Evolutionary conservation across 768 basidiomycete species (phyloP).

Genomic region (Suillus sp.): DNA sequence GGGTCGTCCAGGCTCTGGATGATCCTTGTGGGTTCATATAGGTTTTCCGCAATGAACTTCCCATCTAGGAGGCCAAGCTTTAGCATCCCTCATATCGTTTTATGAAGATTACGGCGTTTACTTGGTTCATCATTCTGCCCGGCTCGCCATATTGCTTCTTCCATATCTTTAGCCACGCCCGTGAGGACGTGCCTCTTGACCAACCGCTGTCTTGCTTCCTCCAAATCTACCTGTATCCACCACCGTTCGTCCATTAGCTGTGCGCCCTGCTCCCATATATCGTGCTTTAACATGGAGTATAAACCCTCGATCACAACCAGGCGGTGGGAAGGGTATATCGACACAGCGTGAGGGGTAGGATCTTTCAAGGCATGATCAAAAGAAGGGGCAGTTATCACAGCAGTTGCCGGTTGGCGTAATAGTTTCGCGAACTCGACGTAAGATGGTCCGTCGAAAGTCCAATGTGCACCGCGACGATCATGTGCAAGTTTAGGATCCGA

Average conservation of each 20-base stretch:
- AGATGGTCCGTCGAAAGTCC: conserved; percentile 83
- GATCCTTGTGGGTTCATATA: conserved; percentile 41
- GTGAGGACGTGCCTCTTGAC: conserved; percentile 76
- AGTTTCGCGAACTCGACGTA: conserved; percentile 69
- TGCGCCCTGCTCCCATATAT: conserved; percentile 72
- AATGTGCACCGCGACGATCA: conserved; percentile 81
- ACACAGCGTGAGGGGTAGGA: conserved; percentile 61
- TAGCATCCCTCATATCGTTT: neutral
- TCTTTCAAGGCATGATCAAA: conserved; percentile 91
- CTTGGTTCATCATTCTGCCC: conserved; percentile 79
- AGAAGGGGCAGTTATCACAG: conserved; percentile 66
- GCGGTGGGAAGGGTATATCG: conserved; percentile 64
- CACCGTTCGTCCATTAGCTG: conserved; percentile 75
- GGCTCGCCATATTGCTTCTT: conserved; percentile 72
- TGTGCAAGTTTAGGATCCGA: conserved; percentile 78
- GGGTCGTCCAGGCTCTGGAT: conserved; percentile 48
- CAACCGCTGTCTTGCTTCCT: conserved; percentile 59
- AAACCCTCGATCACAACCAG: conserved; percentile 88
- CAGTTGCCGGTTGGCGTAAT: conserved; percentile 44
- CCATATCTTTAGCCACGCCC: conserved; percentile 65
- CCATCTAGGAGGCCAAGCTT: conserved; percentile 40
- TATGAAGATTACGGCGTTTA: conserved; percentile 34
- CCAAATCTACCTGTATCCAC: conserved; percentile 62
- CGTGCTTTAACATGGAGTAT: conserved; percentile 76
- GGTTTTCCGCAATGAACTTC: conserved; percentile 40